Percentiles rank a stretch among this genome's conserved stretches.
Conservation (phyloP, 2,329 filamentous ascomycete genomes). For the Parastagonospora nodorum region DNA sequence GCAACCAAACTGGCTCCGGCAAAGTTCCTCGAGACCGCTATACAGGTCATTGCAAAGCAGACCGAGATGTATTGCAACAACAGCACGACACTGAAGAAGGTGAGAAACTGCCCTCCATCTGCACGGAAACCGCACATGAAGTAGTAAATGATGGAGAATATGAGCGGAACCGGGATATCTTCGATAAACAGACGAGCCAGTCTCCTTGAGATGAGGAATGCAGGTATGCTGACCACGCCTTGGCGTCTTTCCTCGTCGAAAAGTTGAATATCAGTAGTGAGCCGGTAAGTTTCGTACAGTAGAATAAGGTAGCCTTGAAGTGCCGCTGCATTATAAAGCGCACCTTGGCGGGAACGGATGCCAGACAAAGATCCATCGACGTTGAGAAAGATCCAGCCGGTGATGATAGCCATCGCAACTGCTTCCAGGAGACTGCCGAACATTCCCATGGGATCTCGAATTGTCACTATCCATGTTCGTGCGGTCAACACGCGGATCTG, state of each 20-base stretch:
- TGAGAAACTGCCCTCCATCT: slow-evolving; percentile 68
- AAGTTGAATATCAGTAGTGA: slow-evolving; percentile 74
- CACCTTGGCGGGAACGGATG: slow-evolving; percentile 74
- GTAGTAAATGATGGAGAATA: slow-evolving; percentile 74
- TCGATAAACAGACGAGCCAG: slow-evolving; percentile 72
- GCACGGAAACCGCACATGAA: slow-evolving; percentile 77
- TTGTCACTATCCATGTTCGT: slow-evolving; percentile 72
- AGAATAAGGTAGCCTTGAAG: slow-evolving; percentile 78
- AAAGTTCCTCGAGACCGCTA: slow-evolving; percentile 69
- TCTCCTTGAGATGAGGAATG: slow-evolving; percentile 72
- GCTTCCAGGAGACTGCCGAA: slow-evolving; percentile 72
- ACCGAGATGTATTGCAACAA: slow-evolving; percentile 76
- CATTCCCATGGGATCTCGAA: slow-evolving; percentile 79
- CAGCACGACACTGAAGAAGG: slow-evolving; percentile 71
- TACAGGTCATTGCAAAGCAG: slow-evolving; percentile 70
- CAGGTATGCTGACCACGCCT: slow-evolving; percentile 70
- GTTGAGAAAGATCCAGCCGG: slow-evolving; percentile 73
- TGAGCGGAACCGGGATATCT: slow-evolving; percentile 72
- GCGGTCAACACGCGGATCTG: slow-evolving; percentile 70
- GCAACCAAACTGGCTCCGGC: slow-evolving; percentile 72
- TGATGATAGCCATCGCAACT: slow-evolving; percentile 71
- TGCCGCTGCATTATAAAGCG: slow-evolving; percentile 71
- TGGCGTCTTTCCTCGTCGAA: slow-evolving; percentile 79
- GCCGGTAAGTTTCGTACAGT: slow-evolving; percentile 75
- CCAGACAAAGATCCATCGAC: slow-evolving; percentile 70